Base-by-base conservation (phyloP, 2,329 filamentous ascomycete genomes). In the Endocalyx cinctus region DNA sequence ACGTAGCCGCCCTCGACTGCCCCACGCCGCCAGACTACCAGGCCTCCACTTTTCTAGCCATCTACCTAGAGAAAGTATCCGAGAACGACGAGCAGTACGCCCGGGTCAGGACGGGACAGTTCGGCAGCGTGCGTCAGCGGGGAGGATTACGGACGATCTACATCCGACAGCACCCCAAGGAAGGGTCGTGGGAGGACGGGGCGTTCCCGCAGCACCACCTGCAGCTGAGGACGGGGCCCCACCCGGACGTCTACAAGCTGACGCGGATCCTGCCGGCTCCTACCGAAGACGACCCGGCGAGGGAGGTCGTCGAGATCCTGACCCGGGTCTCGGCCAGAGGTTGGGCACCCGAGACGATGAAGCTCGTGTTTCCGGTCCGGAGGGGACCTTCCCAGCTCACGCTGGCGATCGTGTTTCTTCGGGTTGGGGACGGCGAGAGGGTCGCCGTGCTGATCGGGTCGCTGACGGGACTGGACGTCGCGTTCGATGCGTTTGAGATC, bases 1-100 rank as follows among this genome's bases (percentile, higher is more conserved):
- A 46, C 28, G 42, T 54, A 19, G 57, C 57, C 4, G 51, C 50
- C 1, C 37, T 60, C 10, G 48, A 60, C 32, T 60, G 56, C 25
- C 55, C 57, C 1, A 39, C 46, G 2, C 56, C 56, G 4, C 53
- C 51, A 10, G 45, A 50, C 6, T 55, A 55, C 29, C 37, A 49
- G 12, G 50, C 50, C 17, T 40, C 40, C 6, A 46, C 38, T 6
- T 61, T 56, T 33, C 35, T 58, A 3, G 48, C 46, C 12, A 49
- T 60, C 10, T 55, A 55, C 27, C 38, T 59, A 11, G 37, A 47
- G 16, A 56, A 51, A 23, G 30, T 58, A 17, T 54, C 46, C 3
- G 31, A 39, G 6, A 42, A 34, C 2, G 39, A 47, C 10, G 30
- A 47, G 17, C 50, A 51, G 19, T 55, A 54, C 31, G 47, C 46